Base-by-base conservation (phyloP, 2,329 filamentous ascomycete genomes). In the Coniella lustricola region DNA sequence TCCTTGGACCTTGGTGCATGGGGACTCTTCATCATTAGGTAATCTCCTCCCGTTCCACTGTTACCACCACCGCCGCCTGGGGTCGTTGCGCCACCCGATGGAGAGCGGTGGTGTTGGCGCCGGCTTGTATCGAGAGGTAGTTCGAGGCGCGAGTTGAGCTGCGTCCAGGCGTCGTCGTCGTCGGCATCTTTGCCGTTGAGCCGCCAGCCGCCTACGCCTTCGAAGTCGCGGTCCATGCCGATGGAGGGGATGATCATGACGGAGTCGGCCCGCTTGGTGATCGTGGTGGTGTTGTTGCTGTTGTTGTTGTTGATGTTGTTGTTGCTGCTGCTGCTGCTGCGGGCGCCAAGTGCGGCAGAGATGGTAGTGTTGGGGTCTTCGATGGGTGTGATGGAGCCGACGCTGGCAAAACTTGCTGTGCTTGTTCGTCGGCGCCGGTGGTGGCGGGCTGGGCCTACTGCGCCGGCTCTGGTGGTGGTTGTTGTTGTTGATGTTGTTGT, bases 121-220 rank as follows among this genome's bases (percentile, higher is more conserved):
- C 55, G 50, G 40, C 62, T 57, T 20, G 70, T 63, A 51, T 76
- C 72, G 7, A 64, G 59, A 0, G 72, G 72, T 13, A 77, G 59
- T 53, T 76, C 73, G 7, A 76, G 64, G 10, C 73, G 64, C 1
- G 73, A 75, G 55, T 77, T 77, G 53, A 77, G 75, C 38, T 69
- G 71, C 16, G 70, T 71, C 75, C 75, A 78, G 29, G 68, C 56
- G 4, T 56, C 62, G 31, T 67, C 65, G 22, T 76, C 72, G 46
- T 74, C 68, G 34, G 67, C 55, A 3, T 55, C 60, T 34, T 65
- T 64, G 34, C 72, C 65, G 29, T 75, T 70, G 54, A 79, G 54
- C 41, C 76, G 66, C 76, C 77, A 82, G 3, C 78, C 78, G 16
- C 78, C 78, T 2, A 82, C 62, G 7, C 78, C 78, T 55, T 82